Percentiles rank a stretch among this genome's conserved stretches.
Conservation (phyloP, 148 eudicot species). For the Gaultheria prostrata region DNA sequence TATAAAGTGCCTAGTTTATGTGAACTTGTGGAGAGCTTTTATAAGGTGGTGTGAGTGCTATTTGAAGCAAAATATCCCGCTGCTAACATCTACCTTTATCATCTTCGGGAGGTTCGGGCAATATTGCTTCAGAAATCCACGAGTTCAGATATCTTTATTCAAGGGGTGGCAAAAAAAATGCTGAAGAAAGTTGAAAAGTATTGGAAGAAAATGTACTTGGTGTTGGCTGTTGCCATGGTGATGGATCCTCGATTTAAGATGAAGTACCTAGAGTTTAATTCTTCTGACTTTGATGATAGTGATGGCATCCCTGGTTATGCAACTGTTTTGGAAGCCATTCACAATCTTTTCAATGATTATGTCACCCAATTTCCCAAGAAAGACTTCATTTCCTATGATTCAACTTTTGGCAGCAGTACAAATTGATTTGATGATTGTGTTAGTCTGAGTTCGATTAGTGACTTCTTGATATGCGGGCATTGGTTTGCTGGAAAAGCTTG, state of each 20-base stretch:
- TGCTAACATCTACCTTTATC: slow-evolving; percentile 25
- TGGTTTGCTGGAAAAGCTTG: background rate
- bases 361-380: slow-evolving; percentile 1
- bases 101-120: slow-evolving; percentile 27
- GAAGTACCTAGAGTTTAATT: slow-evolving; percentile 19
- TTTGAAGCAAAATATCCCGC: slow-evolving; percentile 24
- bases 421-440: slow-evolving; percentile 20
- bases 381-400: background rate
- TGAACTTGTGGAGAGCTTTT: slow-evolving; percentile 18
- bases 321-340: background rate
- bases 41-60: slow-evolving; percentile 12
- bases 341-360: background rate
- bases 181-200: too few species aligned
- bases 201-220: too few species aligned
- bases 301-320: background rate
- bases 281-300: background rate
- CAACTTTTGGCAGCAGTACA: slow-evolving; percentile 78
- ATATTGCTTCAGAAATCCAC: slow-evolving; percentile 16
- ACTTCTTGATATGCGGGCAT: background rate
- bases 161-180: too few species aligned
- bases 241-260: slow-evolving; percentile 33
- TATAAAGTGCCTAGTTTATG: slow-evolving; percentile 23
- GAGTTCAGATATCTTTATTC: too few species aligned
- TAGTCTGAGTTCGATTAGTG: background rate
- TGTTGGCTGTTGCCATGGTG: too few species aligned